These are phyloP conservation scores for Trichothecium sympodiale DNA, from an alignment of 2,329 filamentous ascomycete species.

Conservation along the genomic window DNA sequence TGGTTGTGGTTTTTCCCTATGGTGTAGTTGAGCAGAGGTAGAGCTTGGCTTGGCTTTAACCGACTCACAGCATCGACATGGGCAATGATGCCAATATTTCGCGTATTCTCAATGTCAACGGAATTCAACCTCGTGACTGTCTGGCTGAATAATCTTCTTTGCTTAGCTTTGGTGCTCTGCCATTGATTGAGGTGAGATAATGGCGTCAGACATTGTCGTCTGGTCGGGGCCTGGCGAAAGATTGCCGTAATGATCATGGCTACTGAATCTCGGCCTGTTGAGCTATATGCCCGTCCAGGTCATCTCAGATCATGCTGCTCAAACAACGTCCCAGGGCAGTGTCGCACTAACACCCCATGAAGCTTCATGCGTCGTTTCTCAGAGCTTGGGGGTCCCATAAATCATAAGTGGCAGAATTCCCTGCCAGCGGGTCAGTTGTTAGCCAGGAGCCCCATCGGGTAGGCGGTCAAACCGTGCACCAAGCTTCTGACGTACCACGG, in stretches of 20 bases:
- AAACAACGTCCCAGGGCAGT: no score
- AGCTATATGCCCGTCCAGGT: no score
- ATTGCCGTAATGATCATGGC: slow-evolving; percentile 14
- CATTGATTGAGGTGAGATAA: background rate
- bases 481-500: no score
- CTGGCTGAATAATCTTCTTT: slow-evolving; percentile 5
- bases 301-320: no score
- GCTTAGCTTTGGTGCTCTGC: slow-evolving; percentile 7
- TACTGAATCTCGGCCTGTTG: background rate
- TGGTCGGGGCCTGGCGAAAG: slow-evolving; percentile 11
- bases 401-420: no score
- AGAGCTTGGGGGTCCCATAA: no score
- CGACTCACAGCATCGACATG: slow-evolving; percentile 77
- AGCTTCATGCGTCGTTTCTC: no score
- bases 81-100: slow-evolving; percentile 97
- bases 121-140: slow-evolving; percentile 4
- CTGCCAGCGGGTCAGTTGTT: no score
- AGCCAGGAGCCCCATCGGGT: no score
- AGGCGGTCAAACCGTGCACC: no score
- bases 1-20: slow-evolving; percentile 90
- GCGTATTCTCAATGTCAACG: slow-evolving; percentile 41
- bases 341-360: no score
- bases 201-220: slow-evolving; percentile 4
- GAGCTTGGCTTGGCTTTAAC: no score
- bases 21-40: background rate